phyloP scores from a whole-genome alignment of 495 filamentous ascomycete genomes.

The Glarea lozoyensis region DNA sequence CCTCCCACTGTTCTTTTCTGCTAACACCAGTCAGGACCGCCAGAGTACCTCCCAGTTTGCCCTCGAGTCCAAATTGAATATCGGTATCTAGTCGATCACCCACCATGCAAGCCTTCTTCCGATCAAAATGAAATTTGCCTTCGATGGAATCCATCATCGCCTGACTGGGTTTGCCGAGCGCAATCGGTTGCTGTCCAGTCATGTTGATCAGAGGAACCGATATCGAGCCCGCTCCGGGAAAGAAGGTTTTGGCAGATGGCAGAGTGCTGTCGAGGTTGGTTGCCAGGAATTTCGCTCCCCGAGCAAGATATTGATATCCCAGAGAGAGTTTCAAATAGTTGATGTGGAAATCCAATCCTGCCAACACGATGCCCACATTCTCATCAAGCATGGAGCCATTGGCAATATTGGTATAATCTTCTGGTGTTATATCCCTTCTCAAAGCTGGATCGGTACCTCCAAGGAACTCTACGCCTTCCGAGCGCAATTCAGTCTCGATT shows the following conservation, averaged over 20 bases:
- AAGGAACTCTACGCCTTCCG: constrained; percentile 69
- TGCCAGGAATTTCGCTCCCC: constrained; percentile 82
- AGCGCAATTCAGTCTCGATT: constrained; percentile 78
- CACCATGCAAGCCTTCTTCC: constrained; percentile 85
- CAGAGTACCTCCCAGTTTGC: constrained; percentile 81
- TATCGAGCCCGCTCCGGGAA: constrained; percentile 84
- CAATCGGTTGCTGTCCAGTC: constrained; percentile 56
- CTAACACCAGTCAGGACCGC: constrained; percentile 86
- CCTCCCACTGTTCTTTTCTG: constrained; percentile 71
- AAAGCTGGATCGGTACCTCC: constrained; percentile 81
- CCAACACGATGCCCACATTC: constrained; percentile 81
- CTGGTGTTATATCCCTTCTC: constrained; percentile 64
- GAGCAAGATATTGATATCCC: constrained; percentile 75
- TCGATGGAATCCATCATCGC: constrained; percentile 99
- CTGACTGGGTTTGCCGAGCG: constrained; percentile 89
- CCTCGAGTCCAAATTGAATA: constrained; percentile 91
- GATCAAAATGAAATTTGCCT: constrained; percentile 85
- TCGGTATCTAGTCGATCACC: constrained; percentile 92
- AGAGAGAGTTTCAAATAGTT: constrained; percentile 86
- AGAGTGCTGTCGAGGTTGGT: constrained; percentile 89
- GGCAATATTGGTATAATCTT: constrained; percentile 69
- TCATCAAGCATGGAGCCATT: constrained; percentile 71
- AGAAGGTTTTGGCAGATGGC: constrained; percentile 68
- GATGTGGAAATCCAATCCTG: constrained; percentile 83
- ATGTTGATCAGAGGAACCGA: constrained; percentile 73